Evolutionary conservation across 768 basidiomycete genomes (phyloP), one percentile per base, ranked within the genome.

Genomic region (Dendrothele bispora): DNA sequence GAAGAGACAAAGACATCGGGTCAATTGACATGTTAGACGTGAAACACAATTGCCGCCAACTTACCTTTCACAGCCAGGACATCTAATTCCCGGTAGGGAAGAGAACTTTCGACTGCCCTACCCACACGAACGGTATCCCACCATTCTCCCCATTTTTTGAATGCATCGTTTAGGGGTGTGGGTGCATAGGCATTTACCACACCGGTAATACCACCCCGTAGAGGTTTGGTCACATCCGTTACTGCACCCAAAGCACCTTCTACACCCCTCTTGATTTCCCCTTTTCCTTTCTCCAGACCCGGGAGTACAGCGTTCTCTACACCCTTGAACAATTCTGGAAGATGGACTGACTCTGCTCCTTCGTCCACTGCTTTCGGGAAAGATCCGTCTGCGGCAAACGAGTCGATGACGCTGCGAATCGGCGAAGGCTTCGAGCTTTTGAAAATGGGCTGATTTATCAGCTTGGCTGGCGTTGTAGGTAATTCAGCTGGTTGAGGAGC

Each of bases 21-120:
- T 43, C 22, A 20, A 30, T 30, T 21, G 34, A 24, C 27, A 27
- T 26, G 24, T 37, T 37, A 70, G n/a, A n/a, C n/a, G n/a, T n/a
- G n/a, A n/a, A n/a, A n/a, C n/a, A n/a, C n/a, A n/a, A n/a, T n/a
- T n/a, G n/a, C n/a, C n/a, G n/a, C n/a, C n/a, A n/a, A n/a, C 67
- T 3, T 46, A 88, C 88, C 82, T 69, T 86, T 76, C 35, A 87
- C 61, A 12, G 80, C 66, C 18, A 82, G 72, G 0, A 79, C 73
- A 56, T 88, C 86, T 32, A 89, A 56, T 58, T 85, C 82, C 41
- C 78, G 58, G 51, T 80, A 75, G 22, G 86, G 83, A 50, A 88
- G 62, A 55, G 71, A 74, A 37, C 67, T 73, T 59, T 82, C 80
- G 7, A 77, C 80, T 0, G 65, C 58, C 57, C 74, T 76, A 50